These are phyloP conservation scores for Kluyveromyces wickerhamii DNA, from an alignment of 805 yeast species.

Conservation along the genomic window DNA sequence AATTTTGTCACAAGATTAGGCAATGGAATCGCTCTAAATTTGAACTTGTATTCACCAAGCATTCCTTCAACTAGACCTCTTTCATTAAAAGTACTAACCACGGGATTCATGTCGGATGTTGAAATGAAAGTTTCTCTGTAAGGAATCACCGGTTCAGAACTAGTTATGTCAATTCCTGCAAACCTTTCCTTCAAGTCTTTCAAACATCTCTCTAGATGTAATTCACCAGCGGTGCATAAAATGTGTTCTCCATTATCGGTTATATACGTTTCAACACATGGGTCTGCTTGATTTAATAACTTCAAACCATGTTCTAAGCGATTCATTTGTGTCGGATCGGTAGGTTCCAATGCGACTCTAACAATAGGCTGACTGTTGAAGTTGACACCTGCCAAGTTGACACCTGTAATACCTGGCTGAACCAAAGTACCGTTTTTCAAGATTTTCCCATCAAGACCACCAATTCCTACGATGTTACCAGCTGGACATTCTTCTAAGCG, in stretches of 20 bases:
- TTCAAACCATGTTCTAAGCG: slow-evolving; percentile 71
- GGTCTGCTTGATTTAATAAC: slow-evolving; percentile 80
- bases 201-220: slow-evolving; percentile 89
- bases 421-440: slow-evolving; percentile 82
- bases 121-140: slow-evolving; percentile 74
- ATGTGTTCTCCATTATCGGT: slow-evolving; percentile 92
- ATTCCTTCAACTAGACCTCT: slow-evolving; percentile 44
- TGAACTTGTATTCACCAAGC: slow-evolving; percentile 42
- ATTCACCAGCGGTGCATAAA: slow-evolving; percentile 91
- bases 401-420: slow-evolving; percentile 48
- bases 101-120: slow-evolving; percentile 43
- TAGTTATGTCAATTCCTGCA: slow-evolving; percentile 81
- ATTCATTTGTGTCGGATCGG: slow-evolving; percentile 71
- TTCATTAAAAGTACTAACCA: slow-evolving; percentile 37
- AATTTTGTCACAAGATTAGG: slow-evolving; percentile 43
- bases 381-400: slow-evolving; percentile 71
- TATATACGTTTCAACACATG: slow-evolving; percentile 80
- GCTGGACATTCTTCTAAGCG: slow-evolving; percentile 78
- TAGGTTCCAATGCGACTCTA: slow-evolving; percentile 93
- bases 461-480: slow-evolving; percentile 91
- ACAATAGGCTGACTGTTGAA: slow-evolving; percentile 83
- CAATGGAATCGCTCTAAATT: slow-evolving; percentile 44
- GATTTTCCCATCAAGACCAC: slow-evolving; percentile 77
- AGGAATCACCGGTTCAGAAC: slow-evolving; percentile 91
- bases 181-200: slow-evolving; percentile 86